Conservation (phyloP, 306 rosid species). For the Bauhinia variegata region DNA sequence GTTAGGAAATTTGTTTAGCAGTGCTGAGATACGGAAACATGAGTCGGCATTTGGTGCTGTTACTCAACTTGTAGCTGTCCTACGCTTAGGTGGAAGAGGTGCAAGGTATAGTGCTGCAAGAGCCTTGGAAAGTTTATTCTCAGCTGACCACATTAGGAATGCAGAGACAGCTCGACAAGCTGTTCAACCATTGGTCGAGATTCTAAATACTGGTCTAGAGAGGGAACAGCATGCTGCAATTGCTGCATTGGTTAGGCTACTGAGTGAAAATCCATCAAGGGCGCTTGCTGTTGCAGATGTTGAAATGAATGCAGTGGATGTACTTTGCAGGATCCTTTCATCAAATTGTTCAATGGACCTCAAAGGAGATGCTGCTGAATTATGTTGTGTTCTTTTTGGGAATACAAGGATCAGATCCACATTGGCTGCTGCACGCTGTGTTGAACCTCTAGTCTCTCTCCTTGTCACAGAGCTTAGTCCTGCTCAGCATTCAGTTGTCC, state of each 20-base stretch:
- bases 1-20: constrained; percentile 89
- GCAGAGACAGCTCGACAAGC: constrained; percentile 96
- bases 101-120: constrained; percentile 96
- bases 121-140: constrained; percentile 96
- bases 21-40: constrained; percentile 91
- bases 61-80: constrained; percentile 96
- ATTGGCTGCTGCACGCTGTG: constrained; percentile 87
- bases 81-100: constrained; percentile 94
- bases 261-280: constrained; percentile 96
- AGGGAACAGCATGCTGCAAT: constrained; percentile 98
- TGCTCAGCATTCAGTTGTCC: constrained; percentile 88
- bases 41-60: constrained; percentile 95
- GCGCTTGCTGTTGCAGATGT: constrained; percentile 98
- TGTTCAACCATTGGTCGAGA: constrained; percentile 97
- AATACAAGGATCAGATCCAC: constrained; percentile 97
- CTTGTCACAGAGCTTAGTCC: constrained; percentile 82
- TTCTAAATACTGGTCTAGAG: constrained; percentile 92
- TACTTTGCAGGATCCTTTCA: constrained; percentile 94
- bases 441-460: constrained; percentile 96
- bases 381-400: constrained; percentile 93
- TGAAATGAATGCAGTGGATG: constrained; percentile 99
- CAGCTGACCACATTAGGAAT: constrained; percentile 94
- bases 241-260: constrained; percentile 88
- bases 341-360: constrained; percentile 86
- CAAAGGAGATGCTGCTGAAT: constrained; percentile 96